Evolutionary conservation across 2,329 filamentous ascomycete genomes (phyloP).

Genomic region (Colletotrichum musicola): DNA sequence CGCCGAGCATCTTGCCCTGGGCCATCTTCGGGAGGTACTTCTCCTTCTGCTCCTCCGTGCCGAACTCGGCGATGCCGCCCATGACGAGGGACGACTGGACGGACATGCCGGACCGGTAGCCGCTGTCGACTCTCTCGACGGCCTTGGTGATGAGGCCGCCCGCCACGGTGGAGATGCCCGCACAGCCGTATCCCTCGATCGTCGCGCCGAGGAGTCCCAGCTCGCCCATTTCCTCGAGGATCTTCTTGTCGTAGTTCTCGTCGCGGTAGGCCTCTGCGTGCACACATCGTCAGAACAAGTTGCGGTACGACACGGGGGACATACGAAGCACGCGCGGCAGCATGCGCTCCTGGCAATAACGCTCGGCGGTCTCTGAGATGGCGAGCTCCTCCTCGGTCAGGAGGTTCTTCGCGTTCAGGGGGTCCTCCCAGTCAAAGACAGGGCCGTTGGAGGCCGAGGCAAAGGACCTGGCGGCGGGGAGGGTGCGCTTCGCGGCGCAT

Average conservation of each 20-base stretch:
- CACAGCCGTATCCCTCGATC: slow-evolving; percentile 89
- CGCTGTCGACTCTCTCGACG: slow-evolving; percentile 91
- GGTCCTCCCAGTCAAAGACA: slow-evolving; percentile 91
- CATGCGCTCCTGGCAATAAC: slow-evolving; percentile 93
- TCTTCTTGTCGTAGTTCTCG: slow-evolving; percentile 87
- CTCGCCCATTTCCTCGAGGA: slow-evolving; percentile 92
- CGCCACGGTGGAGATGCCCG: slow-evolving; percentile 87
- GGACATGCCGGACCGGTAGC: slow-evolving; percentile 92
- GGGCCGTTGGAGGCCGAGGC: slow-evolving; percentile 50
- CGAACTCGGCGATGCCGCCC: slow-evolving; percentile 91
- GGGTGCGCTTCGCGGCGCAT: slow-evolving; percentile 37
- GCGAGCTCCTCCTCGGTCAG: slow-evolving; percentile 92
- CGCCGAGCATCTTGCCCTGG: slow-evolving; percentile 84
- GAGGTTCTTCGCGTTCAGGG: slow-evolving; percentile 78
- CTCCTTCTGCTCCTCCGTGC: slow-evolving; percentile 88
- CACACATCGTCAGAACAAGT: background rate
- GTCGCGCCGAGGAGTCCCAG: slow-evolving; percentile 88
- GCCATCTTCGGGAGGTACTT: slow-evolving; percentile 85
- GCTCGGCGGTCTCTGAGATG: slow-evolving; percentile 89
- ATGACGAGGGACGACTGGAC: slow-evolving; percentile 94
- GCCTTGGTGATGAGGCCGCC: slow-evolving; percentile 91
- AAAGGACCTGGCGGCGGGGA: slow-evolving; percentile 47
- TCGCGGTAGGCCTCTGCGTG: slow-evolving; percentile 81
- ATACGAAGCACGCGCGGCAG: slow-evolving; percentile 87
- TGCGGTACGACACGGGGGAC: slow-evolving; percentile 44